Evolutionary conservation across 2,329 filamentous ascomycete species (phyloP), one percentile per base, ranked within the genome.

Genomic region (Zalaria obscura): DNA sequence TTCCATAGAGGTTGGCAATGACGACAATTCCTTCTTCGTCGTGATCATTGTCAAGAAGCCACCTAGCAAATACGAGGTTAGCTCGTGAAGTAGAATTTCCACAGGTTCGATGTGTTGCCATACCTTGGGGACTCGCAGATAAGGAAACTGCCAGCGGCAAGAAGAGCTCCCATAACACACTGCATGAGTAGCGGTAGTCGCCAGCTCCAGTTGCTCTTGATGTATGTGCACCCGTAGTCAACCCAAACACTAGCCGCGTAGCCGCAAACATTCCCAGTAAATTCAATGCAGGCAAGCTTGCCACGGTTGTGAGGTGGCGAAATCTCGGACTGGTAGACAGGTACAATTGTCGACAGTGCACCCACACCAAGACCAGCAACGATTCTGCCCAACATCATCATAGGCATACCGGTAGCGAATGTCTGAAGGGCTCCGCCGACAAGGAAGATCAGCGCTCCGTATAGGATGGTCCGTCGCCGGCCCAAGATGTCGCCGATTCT

Each of bases 11-110:
- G 58, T 96, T 96, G 45, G 91, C 91, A 65, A 98, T 96, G 38
- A 98, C 91, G 27, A 95, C 81, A 63, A 98, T 95, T 40, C 91
- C 91, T 61, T 98, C 91, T 60, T 98, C 91, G 56, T 98, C 91
- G 55, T 95, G 84, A 53, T 98, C 91, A 57, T 94, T 94, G 58
- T 98, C 91, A 38, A 98, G 71, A 5, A 98, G 76, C 91, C 91
- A 98, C 67, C 89, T 91, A 18, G 18, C 18, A 18, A 2, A 18
- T 18, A 18, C 2, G 18, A 18, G 18, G 18, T 18, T 18, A 18
- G 18, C 18, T 18, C 50, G 5, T 39, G 25, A 8, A 9, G 33
- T 28, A 5, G 25, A 39, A 37, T 32, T n/a, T 5, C 26, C 33
- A 37, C 7, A 31, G 35, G 37, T 11, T 4, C n/a, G 7, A 42